Conservation (phyloP, 768 basidiomycete genomes). For the Roridomyces roridus region DNA sequence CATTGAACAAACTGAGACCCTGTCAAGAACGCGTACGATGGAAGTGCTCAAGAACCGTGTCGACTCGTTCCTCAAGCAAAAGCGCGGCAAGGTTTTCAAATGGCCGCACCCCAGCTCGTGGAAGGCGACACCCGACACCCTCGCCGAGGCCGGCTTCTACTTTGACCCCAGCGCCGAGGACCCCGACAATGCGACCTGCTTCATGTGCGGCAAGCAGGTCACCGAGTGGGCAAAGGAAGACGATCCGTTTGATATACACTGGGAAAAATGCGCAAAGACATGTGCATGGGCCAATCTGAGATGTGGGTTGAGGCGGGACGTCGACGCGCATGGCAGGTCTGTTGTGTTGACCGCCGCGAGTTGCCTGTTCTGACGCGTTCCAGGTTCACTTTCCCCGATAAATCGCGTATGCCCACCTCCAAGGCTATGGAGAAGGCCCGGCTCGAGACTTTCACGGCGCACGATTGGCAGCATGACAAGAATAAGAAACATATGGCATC, state of each 20-base stretch:
- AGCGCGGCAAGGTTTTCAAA: conserved; percentile 67
- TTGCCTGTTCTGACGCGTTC: conserved; percentile 11
- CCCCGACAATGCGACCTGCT: conserved; percentile 82
- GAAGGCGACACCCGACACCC: conserved; percentile 70
- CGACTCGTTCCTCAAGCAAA: conserved; percentile 71
- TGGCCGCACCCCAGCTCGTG: conserved; percentile 80
- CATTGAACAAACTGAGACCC: too few species aligned
- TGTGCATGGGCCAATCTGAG: conserved; percentile 86
- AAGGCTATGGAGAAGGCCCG: conserved; percentile 78
- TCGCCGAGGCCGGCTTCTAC: conserved; percentile 93
- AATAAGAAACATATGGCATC: conserved; percentile 68
- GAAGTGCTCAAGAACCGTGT: conserved; percentile 63
- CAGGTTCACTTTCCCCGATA: conserved; percentile 67
- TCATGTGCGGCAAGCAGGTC: conserved; percentile 81
- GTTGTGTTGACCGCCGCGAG: too few species aligned
- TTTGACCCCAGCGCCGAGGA: conserved; percentile 73
- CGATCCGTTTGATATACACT: conserved; percentile 88
- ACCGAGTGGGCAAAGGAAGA: conserved; percentile 87
- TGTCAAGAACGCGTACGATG: too few species aligned
- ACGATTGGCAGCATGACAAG: conserved; percentile 75
- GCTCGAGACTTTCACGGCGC: conserved; percentile 62
- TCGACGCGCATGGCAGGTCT: conserved; percentile 66
- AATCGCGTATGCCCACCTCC: conserved; percentile 66
- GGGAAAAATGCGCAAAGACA: conserved; percentile 61
- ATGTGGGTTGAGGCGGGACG: conserved; percentile 69